Evolutionary conservation across 1,284 basidiomycete genomes (phyloP).

Genomic region (Moniliophthora roreri): DNA sequence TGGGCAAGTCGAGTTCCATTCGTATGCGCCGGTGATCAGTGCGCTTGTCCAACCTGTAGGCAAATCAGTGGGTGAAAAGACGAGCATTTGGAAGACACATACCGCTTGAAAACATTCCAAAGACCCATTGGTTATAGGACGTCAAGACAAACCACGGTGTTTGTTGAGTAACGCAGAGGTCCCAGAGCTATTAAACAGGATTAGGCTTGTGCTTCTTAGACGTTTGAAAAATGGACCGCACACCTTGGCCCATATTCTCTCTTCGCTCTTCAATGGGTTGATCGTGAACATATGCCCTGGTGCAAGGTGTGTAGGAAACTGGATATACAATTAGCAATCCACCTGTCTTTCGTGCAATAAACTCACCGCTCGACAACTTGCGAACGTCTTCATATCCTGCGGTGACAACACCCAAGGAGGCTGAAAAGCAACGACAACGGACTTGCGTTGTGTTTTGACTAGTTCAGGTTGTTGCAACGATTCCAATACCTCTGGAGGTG

Average conservation of each 20-base stretch:
- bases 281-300: slow-evolving; percentile 31
- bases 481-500: slow-evolving; percentile 9
- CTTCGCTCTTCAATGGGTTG: slow-evolving; percentile 32
- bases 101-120: slow-evolving; percentile 69
- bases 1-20: slow-evolving; percentile 37
- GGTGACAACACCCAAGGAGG: slow-evolving; percentile 64
- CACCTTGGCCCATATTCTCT: slow-evolving; percentile 71
- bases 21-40: slow-evolving; percentile 44
- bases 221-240: slow-evolving; percentile 21
- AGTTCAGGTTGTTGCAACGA: slow-evolving; percentile 15
- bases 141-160: slow-evolving; percentile 67
- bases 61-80: neutral
- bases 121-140: slow-evolving; percentile 69
- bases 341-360: slow-evolving; percentile 1
- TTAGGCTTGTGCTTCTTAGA: too few relatives aligned
- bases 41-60: slow-evolving; percentile 52
- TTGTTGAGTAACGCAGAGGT: slow-evolving; percentile 52
- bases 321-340: neutral
- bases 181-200: slow-evolving; percentile 54
- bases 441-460: slow-evolving; percentile 26
- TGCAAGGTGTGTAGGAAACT: slow-evolving; percentile 39
- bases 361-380: slow-evolving; percentile 44
- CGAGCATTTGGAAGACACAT: slow-evolving; percentile 7
- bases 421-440: slow-evolving; percentile 55
- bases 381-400: slow-evolving; percentile 56